Conservation (phyloP, 805 yeast genomes). For the Schizosaccharomyces lindneri region DNA sequence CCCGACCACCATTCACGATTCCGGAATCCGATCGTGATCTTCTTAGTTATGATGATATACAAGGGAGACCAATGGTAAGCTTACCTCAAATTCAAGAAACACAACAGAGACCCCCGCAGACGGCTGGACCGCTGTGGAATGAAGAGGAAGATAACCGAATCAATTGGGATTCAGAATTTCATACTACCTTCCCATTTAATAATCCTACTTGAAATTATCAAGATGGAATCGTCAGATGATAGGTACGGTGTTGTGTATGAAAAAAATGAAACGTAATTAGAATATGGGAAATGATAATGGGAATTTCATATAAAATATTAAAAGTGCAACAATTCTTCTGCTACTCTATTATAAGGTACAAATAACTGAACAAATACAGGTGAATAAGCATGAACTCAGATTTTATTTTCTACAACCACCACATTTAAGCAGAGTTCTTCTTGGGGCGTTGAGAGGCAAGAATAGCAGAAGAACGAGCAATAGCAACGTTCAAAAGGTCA, state of each 20-base stretch:
- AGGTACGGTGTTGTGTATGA: too few relatives aligned
- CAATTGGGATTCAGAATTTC: background rate
- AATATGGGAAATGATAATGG: too few relatives aligned
- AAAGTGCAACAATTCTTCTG: too few relatives aligned
- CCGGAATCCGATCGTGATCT: too few relatives aligned
- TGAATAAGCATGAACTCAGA: background rate
- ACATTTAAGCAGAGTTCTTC: conserved; percentile 12
- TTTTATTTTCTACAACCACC: background rate
- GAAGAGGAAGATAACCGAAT: background rate
- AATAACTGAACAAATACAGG: too few relatives aligned
- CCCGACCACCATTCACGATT: too few relatives aligned
- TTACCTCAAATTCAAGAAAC: background rate
- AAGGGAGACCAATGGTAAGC: background rate
- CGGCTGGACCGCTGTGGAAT: conserved; percentile 1
- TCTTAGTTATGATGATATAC: background rate
- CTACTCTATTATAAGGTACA: too few relatives aligned
- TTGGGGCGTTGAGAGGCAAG: conserved; percentile 17
- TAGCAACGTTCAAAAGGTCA: conserved; percentile 25
- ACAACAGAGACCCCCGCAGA: background rate
- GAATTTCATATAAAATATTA: too few relatives aligned
- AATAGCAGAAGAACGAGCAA: conserved; percentile 24
- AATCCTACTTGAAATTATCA: background rate
- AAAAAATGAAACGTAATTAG: too few relatives aligned
- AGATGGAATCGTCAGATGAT: too few relatives aligned
- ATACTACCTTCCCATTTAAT: background rate